Percentiles rank a stretch among this genome's conserved stretches.
These are phyloP conservation scores for Arabis hirsuta DNA, from an alignment of 345 rosid genomes.

Conservation along the genomic window DNA sequence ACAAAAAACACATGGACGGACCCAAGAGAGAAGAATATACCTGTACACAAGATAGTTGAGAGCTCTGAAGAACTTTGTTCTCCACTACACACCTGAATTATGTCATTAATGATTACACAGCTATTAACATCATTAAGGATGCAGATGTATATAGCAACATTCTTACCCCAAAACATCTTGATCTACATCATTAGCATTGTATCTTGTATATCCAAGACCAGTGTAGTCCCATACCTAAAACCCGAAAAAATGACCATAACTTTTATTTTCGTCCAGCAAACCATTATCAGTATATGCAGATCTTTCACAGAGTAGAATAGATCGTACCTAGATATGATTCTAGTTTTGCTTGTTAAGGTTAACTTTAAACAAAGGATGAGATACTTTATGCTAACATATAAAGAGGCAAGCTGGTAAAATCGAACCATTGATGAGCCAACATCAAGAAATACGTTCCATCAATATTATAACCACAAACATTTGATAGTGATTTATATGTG, in stretches of 20 bases:
- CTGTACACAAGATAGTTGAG: conserved; percentile 72
- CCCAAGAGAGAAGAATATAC: conserved; percentile 45
- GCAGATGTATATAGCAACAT: conserved; percentile 14
- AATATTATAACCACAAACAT: not conserved
- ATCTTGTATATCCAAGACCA: conserved; percentile 85
- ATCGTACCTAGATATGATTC: conserved; percentile 9
- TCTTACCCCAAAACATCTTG: conserved; percentile 81
- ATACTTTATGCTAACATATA: not conserved
- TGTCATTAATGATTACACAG: conserved; percentile 32
- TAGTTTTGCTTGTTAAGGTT: not conserved
- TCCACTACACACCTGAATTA: conserved; percentile 87
- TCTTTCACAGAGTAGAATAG: not conserved
- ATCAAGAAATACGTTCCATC: conserved; percentile 4
- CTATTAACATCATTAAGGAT: conserved; percentile 11
- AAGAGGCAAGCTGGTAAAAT: not conserved
- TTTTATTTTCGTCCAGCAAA: conserved; percentile 6
- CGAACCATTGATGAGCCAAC: conserved; percentile 3
- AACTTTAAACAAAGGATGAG: not conserved
- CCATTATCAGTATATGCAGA: not conserved
- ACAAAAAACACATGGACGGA: conserved; percentile 15
- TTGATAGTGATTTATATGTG: not conserved
- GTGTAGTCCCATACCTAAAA: conserved; percentile 96
- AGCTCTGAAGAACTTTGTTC: conserved; percentile 89
- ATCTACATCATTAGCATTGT: conserved; percentile 75
- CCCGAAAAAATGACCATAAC: conserved; percentile 13